A percentile compares a stretch with the other conserved stretches of the same genome.
These are phyloP conservation scores for Globisporangium megalacanthum DNA, from an alignment of 352 stramenopile species.

Conservation along the genomic window DNA sequence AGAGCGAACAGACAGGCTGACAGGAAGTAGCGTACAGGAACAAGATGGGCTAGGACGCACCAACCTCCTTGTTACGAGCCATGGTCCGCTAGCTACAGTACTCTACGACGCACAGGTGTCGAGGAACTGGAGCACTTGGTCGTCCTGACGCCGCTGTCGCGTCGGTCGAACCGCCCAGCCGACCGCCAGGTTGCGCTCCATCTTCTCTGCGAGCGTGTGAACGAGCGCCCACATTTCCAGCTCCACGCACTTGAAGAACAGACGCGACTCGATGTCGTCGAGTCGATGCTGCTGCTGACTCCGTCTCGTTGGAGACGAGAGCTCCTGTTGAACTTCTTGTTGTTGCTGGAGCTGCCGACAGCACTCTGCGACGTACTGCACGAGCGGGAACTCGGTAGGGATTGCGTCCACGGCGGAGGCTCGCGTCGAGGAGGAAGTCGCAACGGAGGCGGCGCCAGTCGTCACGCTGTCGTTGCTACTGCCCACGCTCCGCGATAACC, in stretches of 20 bases:
- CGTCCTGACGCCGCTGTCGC: background rate
- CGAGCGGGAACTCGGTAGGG: constrained; percentile 11
- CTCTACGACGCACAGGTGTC: constrained; percentile 6
- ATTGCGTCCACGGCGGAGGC: constrained; percentile 7
- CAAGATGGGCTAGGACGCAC: too few relatives aligned
- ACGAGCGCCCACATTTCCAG: constrained; percentile 20
- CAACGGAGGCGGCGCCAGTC: background rate
- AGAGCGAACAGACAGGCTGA: background rate
- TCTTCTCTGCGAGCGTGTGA: constrained; percentile 20
- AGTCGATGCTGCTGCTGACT: background rate
- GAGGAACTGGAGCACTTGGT: constrained; percentile 12
- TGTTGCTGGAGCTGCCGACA: background rate
- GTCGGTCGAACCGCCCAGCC: background rate
- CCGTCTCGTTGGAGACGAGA: background rate
- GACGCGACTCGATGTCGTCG: constrained; percentile 14
- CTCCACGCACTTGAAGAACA: constrained; percentile 22
- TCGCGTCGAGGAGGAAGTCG: background rate
- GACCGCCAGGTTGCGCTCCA: constrained; percentile 13
- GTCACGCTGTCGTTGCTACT: background rate
- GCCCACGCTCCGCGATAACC: background rate
- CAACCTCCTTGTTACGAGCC: too few relatives aligned
- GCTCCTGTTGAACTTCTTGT: background rate
- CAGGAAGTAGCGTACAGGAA: too few relatives aligned
- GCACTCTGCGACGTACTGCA: constrained; percentile 18
- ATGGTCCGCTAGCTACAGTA: background rate